phyloP scores from a whole-genome alignment of 2,329 filamentous ascomycete species.

The Escovopsis sp. region DNA sequence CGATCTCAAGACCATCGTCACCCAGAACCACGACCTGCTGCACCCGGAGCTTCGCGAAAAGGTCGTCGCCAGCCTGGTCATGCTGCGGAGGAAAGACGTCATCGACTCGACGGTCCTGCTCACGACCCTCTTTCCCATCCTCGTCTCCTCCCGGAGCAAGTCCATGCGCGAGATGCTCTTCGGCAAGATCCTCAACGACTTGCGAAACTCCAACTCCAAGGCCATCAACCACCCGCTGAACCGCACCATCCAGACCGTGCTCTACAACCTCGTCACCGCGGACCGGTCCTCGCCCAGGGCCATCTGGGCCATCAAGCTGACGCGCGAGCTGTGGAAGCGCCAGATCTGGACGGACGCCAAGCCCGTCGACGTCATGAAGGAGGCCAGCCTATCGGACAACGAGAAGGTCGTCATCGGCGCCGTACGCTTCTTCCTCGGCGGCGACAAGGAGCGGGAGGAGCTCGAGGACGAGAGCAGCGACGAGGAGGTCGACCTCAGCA shows the following conservation, averaged over 20 bases:
- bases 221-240: constrained; percentile 85
- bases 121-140: constrained; percentile 85
- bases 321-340: constrained; percentile 87
- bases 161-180: constrained; percentile 69
- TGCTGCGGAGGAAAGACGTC: constrained; percentile 81
- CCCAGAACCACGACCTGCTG: constrained; percentile 66
- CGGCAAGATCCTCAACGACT: constrained; percentile 79
- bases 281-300: constrained; percentile 75
- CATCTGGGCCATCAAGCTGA: constrained; percentile 92
- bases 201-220: constrained; percentile 77
- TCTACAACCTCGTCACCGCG: constrained; percentile 80
- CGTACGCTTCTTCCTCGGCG: constrained; percentile 87
- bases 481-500: constrained; percentile 62
- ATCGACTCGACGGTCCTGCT: constrained; percentile 73
- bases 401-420: constrained; percentile 83
- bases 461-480: constrained; percentile 78
- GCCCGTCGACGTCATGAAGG: constrained; percentile 96
- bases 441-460: constrained; percentile 90
- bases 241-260: constrained; percentile 77
- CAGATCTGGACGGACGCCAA: constrained; percentile 93
- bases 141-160: constrained; percentile 86
- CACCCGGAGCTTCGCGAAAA: constrained; percentile 83
- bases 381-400: constrained; percentile 75
- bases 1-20: constrained; percentile 68
- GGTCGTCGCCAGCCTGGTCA: constrained; percentile 76